These are phyloP conservation scores for Vitis labrusca DNA, from an alignment of 164 flowering plant genomes.

Conservation along the genomic window DNA sequence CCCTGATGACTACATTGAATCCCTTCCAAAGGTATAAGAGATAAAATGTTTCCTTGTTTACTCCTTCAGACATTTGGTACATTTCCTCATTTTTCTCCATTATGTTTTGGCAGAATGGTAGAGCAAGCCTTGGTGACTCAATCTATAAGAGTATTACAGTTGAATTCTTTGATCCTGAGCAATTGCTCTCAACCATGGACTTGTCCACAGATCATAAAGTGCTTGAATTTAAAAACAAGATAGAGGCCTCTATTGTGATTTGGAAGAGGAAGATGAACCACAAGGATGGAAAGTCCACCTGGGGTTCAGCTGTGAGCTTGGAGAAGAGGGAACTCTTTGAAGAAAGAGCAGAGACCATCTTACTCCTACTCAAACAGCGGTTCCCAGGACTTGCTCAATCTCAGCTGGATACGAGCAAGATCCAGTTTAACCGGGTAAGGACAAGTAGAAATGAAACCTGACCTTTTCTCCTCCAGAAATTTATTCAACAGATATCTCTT, in stretches of 20 bases:
- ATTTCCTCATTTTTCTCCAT: conserved; percentile 5
- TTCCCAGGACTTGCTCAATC: conserved; percentile 93
- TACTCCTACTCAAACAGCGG: conserved; percentile 70
- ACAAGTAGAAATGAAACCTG: not conserved
- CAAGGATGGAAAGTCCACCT: conserved; percentile 72
- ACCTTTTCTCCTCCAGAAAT: not conserved
- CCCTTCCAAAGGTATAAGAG: conserved; percentile 81
- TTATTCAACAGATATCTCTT: not conserved
- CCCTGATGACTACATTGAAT: conserved; percentile 83
- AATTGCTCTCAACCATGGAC: conserved; percentile 62
- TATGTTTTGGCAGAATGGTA: conserved; percentile 56
- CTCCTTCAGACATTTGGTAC: not conserved
- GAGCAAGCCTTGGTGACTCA: conserved; percentile 78
- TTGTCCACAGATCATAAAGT: conserved; percentile 78
- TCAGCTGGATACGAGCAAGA: conserved; percentile 74
- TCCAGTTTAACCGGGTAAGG: conserved; percentile 69
- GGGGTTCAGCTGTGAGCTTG: conserved; percentile 80
- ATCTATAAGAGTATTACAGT: conserved; percentile 77
- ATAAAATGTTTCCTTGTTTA: not conserved
- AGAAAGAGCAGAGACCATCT: conserved; percentile 86
- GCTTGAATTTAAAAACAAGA: conserved; percentile 78
- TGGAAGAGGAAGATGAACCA: conserved; percentile 84
- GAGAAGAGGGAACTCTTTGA: conserved; percentile 89
- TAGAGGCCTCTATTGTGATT: conserved; percentile 85
- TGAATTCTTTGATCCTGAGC: conserved; percentile 75